Conservation (phyloP, 2,329 filamentous ascomycete genomes). For the Epichloe coenophiala region DNA sequence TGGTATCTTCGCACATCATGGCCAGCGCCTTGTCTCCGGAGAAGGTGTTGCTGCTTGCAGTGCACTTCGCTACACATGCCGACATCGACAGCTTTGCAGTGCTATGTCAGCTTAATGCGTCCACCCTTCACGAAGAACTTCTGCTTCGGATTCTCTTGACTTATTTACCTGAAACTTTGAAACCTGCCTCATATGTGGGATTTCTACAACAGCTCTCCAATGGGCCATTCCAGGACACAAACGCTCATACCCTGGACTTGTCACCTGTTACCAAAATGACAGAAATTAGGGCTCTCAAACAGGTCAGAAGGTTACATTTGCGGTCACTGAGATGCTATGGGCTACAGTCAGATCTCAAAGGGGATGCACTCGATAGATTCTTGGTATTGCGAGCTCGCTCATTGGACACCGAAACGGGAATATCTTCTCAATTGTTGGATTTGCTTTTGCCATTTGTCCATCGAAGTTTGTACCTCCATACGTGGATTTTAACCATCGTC, state of each 20-base stretch:
- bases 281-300: conserved; percentile 50
- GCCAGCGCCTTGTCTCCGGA: conserved; percentile 40
- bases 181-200: conserved; percentile 47
- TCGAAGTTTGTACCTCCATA: conserved; percentile 44
- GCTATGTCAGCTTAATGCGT: conserved; percentile 41
- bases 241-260: conserved; percentile 36
- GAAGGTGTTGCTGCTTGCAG: conserved; percentile 60
- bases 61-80: conserved; percentile 52
- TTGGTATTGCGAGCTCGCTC: conserved; percentile 53
- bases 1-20: background rate
- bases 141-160: conserved; percentile 62
- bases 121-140: conserved; percentile 49
- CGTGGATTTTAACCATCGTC: conserved; percentile 56
- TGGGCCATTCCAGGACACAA: conserved; percentile 27
- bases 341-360: conserved; percentile 30
- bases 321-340: conserved; percentile 40
- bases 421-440: conserved; percentile 53
- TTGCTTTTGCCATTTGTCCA: conserved; percentile 56
- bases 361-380: conserved; percentile 49
- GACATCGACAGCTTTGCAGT: conserved; percentile 49
- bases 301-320: conserved; percentile 49
- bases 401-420: conserved; percentile 59
- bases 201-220: conserved; percentile 46
- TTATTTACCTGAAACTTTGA: conserved; percentile 59
- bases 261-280: conserved; percentile 43